Conservation (phyloP, 257 asterid species). For the Solanum ossicruentum region DNA sequence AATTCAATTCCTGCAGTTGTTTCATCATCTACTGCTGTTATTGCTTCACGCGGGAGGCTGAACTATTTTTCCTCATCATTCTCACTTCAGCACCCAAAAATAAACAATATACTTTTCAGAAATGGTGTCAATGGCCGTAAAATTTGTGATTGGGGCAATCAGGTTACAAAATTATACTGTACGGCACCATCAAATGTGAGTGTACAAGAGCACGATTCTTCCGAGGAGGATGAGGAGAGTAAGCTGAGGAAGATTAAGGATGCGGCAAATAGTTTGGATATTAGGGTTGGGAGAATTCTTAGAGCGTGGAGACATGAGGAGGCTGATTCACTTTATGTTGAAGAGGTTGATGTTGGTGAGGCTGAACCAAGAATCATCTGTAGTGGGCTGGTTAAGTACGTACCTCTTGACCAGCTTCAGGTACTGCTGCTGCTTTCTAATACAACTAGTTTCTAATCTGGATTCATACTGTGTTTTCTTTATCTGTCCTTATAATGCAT, state of each 20-base stretch:
- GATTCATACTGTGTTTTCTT: background rate
- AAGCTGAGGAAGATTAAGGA: conserved; percentile 24
- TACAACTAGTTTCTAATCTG: background rate
- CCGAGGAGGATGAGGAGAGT: background rate
- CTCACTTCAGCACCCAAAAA: background rate
- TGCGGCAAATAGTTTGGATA: conserved; percentile 64
- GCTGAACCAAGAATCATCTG: conserved; percentile 79
- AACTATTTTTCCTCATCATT: background rate
- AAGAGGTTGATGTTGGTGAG: conserved; percentile 93
- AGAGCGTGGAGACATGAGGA: conserved; percentile 86
- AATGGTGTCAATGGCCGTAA: background rate
- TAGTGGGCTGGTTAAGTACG: conserved; percentile 78
- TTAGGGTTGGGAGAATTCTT: conserved; percentile 65
- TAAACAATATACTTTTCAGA: background rate
- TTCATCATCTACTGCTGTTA: background rate
- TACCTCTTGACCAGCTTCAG: conserved; percentile 65
- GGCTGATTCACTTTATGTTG: conserved; percentile 93
- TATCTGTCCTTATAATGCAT: background rate
- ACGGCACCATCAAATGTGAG: background rate
- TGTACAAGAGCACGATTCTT: background rate
- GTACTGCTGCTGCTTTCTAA: conserved; percentile 9
- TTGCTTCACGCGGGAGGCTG: background rate
- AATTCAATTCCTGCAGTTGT: background rate
- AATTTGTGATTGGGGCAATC: background rate
- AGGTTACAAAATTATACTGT: background rate